A percentile compares a stretch with the other conserved stretches of the same genome.
phyloP scores from a whole-genome alignment of 306 rosid species.

The Prinsepia uniflora region DNA sequence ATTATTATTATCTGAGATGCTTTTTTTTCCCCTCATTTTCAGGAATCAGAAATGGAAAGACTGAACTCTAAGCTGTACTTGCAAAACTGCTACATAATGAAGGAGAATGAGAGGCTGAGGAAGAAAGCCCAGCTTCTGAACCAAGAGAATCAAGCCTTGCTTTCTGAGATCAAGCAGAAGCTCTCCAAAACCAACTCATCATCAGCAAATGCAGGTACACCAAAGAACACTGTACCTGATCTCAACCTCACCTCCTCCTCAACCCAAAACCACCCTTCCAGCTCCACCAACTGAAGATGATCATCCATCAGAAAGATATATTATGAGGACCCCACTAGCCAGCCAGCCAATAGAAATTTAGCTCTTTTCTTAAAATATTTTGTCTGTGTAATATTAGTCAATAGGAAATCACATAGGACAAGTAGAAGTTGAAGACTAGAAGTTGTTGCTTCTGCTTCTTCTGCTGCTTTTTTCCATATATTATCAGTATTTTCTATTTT shows the following conservation, averaged over 20 bases:
- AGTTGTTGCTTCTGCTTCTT: constrained; percentile 19
- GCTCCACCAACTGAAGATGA: constrained; percentile 48
- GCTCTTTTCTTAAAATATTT: constrained; percentile 50
- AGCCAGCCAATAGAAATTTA: background rate
- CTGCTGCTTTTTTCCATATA: constrained; percentile 41
- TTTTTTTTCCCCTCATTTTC: constrained; percentile 24
- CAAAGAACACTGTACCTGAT: constrained; percentile 54
- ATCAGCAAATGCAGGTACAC: constrained; percentile 27
- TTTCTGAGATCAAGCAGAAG: constrained; percentile 89
- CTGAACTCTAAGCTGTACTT: constrained; percentile 89
- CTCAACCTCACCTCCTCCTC: constrained; percentile 57
- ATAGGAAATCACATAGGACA: constrained; percentile 50
- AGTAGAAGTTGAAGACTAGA: constrained; percentile 15
- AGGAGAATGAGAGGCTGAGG: constrained; percentile 90
- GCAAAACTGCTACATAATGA: constrained; percentile 95
- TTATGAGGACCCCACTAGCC: constrained; percentile 61
- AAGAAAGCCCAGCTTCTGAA: constrained; percentile 93
- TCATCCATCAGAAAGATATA: constrained; percentile 17
- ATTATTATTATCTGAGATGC: constrained; percentile 1
- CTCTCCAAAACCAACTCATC: constrained; percentile 52
- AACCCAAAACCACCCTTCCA: constrained; percentile 50
- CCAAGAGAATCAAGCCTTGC: constrained; percentile 88
- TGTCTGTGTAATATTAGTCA: constrained; percentile 49
- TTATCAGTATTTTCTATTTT: constrained; percentile 30
- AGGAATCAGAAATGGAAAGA: constrained; percentile 67